These are phyloP conservation scores for Scheffersomyces amazonensis DNA, from an alignment of 805 yeast genomes.

Conservation along the genomic window DNA sequence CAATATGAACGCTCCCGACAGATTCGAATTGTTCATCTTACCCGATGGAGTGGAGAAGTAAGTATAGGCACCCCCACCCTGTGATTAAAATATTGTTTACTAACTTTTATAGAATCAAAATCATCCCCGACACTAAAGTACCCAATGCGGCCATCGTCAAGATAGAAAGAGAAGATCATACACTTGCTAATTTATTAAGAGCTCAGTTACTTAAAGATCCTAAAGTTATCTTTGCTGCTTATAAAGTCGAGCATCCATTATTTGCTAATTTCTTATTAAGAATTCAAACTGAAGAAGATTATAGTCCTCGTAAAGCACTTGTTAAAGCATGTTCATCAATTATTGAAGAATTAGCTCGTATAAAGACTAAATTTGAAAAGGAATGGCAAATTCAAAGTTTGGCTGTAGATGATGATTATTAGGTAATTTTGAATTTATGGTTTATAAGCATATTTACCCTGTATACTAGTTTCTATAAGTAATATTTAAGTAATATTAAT, in stretches of 20 bases:
- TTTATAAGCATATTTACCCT: too few species aligned
- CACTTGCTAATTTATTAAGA: constrained; percentile 86
- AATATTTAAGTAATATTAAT: too few species aligned
- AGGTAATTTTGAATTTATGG: too few species aligned
- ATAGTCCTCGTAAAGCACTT: constrained; percentile 86
- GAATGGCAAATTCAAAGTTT: constrained; percentile 83
- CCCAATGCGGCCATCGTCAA: constrained; percentile 92
- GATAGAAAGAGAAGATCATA: constrained; percentile 97
- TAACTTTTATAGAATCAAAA: constrained; percentile 53
- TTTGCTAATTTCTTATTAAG: constrained; percentile 94
- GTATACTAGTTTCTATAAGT: too few species aligned
- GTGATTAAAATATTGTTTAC: too few species aligned
- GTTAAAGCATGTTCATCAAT: constrained; percentile 84
- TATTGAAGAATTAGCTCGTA: constrained; percentile 71
- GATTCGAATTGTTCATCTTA: constrained; percentile 91
- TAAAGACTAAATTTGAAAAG: constrained; percentile 75
- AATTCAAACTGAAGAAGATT: constrained; percentile 94
- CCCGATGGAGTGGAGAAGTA: constrained; percentile 98
- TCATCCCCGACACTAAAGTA: constrained; percentile 91
- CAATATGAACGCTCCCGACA: constrained; percentile 96
- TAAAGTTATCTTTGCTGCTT: constrained; percentile 93
- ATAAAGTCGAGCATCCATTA: constrained; percentile 96
- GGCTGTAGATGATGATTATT: constrained; percentile 4
- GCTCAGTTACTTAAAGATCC: constrained; percentile 83
- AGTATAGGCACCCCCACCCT: too few species aligned